Percentiles rank a stretch among this genome's conserved stretches.
Conservation (phyloP, 768 basidiomycete genomes). For the Gymnopilus junonius region DNA sequence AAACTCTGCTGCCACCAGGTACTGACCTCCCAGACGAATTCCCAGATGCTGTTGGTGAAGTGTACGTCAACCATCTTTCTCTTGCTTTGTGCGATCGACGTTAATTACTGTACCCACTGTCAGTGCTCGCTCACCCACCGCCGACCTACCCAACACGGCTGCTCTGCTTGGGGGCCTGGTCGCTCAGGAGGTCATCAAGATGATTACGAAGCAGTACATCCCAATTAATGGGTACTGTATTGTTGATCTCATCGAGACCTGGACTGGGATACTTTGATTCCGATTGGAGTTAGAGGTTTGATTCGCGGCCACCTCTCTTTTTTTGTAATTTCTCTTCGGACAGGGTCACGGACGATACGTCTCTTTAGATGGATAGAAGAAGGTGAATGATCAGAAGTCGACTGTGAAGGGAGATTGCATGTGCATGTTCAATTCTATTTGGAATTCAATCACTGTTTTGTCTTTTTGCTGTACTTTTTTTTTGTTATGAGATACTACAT, state of each 20-base stretch:
- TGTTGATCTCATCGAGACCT: conserved; percentile 82
- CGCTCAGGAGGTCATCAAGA: conserved; percentile 96
- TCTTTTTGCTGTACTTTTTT: not conserved
- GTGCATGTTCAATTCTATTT: not conserved
- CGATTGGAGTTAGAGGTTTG: too few relatives aligned
- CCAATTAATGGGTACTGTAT: conserved; percentile 87
- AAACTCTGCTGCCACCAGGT: conserved; percentile 51
- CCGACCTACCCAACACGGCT: conserved; percentile 91
- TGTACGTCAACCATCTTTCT: conserved; percentile 55
- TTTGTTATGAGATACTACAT: not conserved
- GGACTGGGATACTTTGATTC: conserved; percentile 61
- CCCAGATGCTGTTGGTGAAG: conserved; percentile 69
- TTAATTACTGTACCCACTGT: not conserved
- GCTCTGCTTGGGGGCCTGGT: conserved; percentile 93
- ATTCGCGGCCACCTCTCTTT: not conserved
- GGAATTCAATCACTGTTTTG: not conserved
- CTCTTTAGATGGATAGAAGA: not conserved
- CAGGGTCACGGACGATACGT: not conserved
- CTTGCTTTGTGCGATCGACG: conserved; percentile 18
- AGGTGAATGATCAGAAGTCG: too few relatives aligned
- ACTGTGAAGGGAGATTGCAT: too few relatives aligned
- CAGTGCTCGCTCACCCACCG: conserved; percentile 79
- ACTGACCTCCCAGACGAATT: conserved; percentile 59
- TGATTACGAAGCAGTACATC: conserved; percentile 95
- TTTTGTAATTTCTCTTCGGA: too few relatives aligned